Conservation (phyloP, 2,329 filamentous ascomycete species). For the Zasmidium angulare region DNA sequence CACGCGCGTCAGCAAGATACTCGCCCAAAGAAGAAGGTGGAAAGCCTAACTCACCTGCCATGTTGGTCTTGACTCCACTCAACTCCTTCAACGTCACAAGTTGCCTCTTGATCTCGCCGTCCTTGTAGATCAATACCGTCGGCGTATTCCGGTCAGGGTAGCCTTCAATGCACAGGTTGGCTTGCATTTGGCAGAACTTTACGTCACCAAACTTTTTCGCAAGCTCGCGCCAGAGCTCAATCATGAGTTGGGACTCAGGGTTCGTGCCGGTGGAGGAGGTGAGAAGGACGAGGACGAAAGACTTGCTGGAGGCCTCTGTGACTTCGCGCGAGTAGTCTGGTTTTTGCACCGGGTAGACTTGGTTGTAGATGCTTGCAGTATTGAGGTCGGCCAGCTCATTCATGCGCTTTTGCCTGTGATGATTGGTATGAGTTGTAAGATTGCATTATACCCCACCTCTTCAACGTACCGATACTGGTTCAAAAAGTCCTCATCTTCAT, state of each 20-base stretch:
- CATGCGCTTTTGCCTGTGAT: constrained; percentile 68
- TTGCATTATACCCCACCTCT: background rate
- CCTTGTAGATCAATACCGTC: constrained; percentile 87
- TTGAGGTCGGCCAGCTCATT: constrained; percentile 74
- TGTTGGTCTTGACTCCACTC: constrained; percentile 66
- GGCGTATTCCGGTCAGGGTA: constrained; percentile 95
- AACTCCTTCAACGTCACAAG: constrained; percentile 84
- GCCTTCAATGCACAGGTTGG: constrained; percentile 89
- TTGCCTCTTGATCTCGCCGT: constrained; percentile 89
- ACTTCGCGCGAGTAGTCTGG: constrained; percentile 90
- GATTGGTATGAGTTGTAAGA: background rate
- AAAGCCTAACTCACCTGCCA: constrained; percentile 23
- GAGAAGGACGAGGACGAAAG: constrained; percentile 72
- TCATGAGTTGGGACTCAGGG: constrained; percentile 77
- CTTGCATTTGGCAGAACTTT: constrained; percentile 96
- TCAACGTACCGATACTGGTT: constrained; percentile 69
- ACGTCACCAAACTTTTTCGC: constrained; percentile 86
- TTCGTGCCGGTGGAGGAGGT: constrained; percentile 77
- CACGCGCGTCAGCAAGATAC: background rate
- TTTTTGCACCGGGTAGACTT: constrained; percentile 91
- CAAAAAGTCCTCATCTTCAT: constrained; percentile 90
- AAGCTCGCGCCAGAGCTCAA: constrained; percentile 81
- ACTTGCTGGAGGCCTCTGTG: constrained; percentile 78
- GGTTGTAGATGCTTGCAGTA: constrained; percentile 77
- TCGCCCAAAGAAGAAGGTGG: constrained; percentile 34